Evolutionary conservation across 2,329 filamentous ascomycete genomes (phyloP), one percentile per base, ranked within the genome.

Genomic region (Fusarium brachygibbosum): DNA sequence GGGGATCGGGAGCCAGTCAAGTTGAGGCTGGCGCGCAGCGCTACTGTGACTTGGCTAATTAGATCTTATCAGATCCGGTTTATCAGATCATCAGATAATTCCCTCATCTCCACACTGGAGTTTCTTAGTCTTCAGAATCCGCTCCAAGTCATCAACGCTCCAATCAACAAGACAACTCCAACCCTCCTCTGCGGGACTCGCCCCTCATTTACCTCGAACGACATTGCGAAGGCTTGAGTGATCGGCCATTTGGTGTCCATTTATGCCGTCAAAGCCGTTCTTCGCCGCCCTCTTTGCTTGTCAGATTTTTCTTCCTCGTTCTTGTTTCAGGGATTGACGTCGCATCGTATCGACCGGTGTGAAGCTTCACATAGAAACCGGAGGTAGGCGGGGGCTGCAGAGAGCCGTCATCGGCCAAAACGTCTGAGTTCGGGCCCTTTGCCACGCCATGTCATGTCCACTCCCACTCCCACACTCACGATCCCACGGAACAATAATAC

Each of bases 41-140:
- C 68, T 70, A 70, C 68, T 70, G 55, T 58, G 58, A 55, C 42
- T 63, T 57, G 60, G 61, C 61, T 70, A 65, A 63, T 72, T 73
- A 73, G 75, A 80, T 81, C 77, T 81, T 81, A 79, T 81, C 78
- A 74, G 78, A 80, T 80, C 76, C 77, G 73, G 76, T 83, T 85
- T 85, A 86, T 85, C 84, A 83, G 84, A 86, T 86, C 78, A 85
- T 85, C 83, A 82, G 83, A 85, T 85, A 83, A 81, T 78, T 79
- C 77, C 77, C 80, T 81, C 80, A 75, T 76, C 76, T 73, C 76
- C 78, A 78, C 76, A 66, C 55, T 54, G 58, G 50, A 61, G 57
- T 59, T 19, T 51, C 25, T 51, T 51, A 29, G 48, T 51, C 46
- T 21, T 29, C 52, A 42, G 60, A 58, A 56, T 61, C 62, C 46